Evolutionary conservation across 208 protist genomes (phyloP).

Genomic region (Crithidia fasciculata): DNA sequence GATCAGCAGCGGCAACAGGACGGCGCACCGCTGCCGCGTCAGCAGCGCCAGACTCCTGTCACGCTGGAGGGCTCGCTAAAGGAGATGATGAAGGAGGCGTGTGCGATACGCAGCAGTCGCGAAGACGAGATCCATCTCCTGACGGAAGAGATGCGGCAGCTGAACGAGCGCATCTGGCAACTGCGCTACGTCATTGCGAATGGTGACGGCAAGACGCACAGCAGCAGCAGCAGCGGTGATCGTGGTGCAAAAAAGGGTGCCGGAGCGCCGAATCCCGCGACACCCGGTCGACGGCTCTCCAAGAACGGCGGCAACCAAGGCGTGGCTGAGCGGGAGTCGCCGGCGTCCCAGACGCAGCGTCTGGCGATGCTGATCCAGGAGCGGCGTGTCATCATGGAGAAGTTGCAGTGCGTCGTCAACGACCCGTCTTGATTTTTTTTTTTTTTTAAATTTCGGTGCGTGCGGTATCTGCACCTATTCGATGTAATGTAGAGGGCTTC

Average conservation of each 20-base stretch:
- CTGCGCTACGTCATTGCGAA: constrained; percentile 41
- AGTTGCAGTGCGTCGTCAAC: constrained; percentile 50
- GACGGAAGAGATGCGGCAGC: constrained; percentile 68
- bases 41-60: constrained; percentile 1
- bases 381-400: constrained; percentile 52
- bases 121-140: constrained; percentile 80
- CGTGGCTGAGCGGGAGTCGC: constrained; percentile 4
- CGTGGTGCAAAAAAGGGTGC: background rate
- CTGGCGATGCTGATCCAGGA: constrained; percentile 49
- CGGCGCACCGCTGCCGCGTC: background rate
- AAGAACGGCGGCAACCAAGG: background rate
- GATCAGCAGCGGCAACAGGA: constrained; percentile 14
- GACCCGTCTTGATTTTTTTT: constrained; percentile 1
- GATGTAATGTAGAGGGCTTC: constrained; percentile 1
- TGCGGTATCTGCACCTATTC: background rate
- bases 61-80: constrained; percentile 43
- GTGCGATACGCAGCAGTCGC: constrained; percentile 51
- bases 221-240: background rate
- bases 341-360: constrained; percentile 18
- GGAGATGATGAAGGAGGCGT: constrained; percentile 65
- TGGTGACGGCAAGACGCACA: background rate
- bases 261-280: background rate
- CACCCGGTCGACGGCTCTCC: background rate
- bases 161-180: constrained; percentile 88
- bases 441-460: background rate